Conservation (phyloP, 306 rosid genomes). For the Acmispon strigosus region DNA sequence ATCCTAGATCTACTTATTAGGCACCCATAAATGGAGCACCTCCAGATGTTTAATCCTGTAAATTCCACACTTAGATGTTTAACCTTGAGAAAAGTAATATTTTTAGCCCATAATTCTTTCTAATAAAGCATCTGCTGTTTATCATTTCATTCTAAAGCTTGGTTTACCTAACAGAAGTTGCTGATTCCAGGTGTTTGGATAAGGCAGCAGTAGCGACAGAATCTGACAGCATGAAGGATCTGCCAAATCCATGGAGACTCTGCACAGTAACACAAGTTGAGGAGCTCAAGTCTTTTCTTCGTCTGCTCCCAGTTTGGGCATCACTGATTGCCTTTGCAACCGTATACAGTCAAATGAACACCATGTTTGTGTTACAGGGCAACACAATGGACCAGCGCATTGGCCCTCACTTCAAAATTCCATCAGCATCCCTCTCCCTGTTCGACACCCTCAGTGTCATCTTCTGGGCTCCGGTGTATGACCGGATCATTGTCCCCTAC, state of each 20-base stretch:
- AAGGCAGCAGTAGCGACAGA: slow-evolving; percentile 59
- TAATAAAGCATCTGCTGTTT: neutral
- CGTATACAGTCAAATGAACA: slow-evolving; percentile 72
- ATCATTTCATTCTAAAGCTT: neutral
- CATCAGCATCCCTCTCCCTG: slow-evolving; percentile 72
- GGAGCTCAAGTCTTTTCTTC: slow-evolving; percentile 51
- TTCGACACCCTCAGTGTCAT: slow-evolving; percentile 65
- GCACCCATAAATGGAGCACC: too few relatives aligned
- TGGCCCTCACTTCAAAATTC: slow-evolving; percentile 56
- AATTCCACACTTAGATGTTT: too few relatives aligned
- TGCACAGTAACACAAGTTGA: slow-evolving; percentile 74
- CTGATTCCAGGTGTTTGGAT: slow-evolving; percentile 49
- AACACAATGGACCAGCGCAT: slow-evolving; percentile 66
- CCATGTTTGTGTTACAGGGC: slow-evolving; percentile 82
- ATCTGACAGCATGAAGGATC: slow-evolving; percentile 17
- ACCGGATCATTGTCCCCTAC: slow-evolving; percentile 40
- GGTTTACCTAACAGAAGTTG: neutral
- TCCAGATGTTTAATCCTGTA: too few relatives aligned
- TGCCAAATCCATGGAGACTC: slow-evolving; percentile 44
- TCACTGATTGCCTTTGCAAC: slow-evolving; percentile 54
- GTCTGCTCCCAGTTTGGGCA: slow-evolving; percentile 68
- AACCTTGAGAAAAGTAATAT: too few relatives aligned
- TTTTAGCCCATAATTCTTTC: too few relatives aligned
- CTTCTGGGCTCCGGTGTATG: slow-evolving; percentile 64
- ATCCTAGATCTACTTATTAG: too few relatives aligned